Base-by-base conservation (phyloP, 1,139 yeast genomes). In the Debaryomyces sp. region DNA sequence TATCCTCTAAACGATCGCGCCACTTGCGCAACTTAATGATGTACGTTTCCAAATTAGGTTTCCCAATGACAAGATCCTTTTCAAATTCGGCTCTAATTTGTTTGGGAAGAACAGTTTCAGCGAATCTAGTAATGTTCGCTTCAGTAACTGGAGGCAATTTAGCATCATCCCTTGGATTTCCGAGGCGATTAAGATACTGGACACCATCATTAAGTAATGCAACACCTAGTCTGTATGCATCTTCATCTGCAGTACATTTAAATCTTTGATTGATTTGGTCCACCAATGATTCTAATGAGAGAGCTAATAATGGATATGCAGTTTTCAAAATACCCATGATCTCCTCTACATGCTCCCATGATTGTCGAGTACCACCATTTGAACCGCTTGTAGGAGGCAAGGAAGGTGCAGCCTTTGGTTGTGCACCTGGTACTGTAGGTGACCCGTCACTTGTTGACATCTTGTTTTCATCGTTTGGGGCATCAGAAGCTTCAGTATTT, bases 291-390 rank as follows among this genome's bases (percentile, higher is more conserved):
- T 95, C 99, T 55, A 95, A 76, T 0, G 98, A 91, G 49, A 95
- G 78, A 0, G 99, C 97, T 54, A 95, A 73, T 47, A 95, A 72
- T 7, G 99, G 99, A 66, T 92, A 94, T 0, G 98, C 97, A 0
- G 99, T 95, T 64, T 95, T 95, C 65, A 94, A 75, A 47, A 92
- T 90, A 24, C 95, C 95, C 89, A 91, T 90, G 51, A 95, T 87
- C 61, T 92, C 98, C 54, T 95, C 98, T 41, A 92, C 92, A 62
- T 91, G 87, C 58, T 90, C 96, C 95, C 96, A 89, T 9, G 98
- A 96, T 67, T 89, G 95, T 47, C 87, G 77, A 46, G 62, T 60
- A 38, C 45, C 60, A 38, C 45, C 59, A 44, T 52, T 52, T 7
- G 69, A 52, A 6, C 55, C 50, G 5, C 54, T 39, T 1, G 48